These are phyloP conservation scores for Metschnikowia lochheadii DNA, from an alignment of 805 yeast species.

Conservation along the genomic window DNA sequence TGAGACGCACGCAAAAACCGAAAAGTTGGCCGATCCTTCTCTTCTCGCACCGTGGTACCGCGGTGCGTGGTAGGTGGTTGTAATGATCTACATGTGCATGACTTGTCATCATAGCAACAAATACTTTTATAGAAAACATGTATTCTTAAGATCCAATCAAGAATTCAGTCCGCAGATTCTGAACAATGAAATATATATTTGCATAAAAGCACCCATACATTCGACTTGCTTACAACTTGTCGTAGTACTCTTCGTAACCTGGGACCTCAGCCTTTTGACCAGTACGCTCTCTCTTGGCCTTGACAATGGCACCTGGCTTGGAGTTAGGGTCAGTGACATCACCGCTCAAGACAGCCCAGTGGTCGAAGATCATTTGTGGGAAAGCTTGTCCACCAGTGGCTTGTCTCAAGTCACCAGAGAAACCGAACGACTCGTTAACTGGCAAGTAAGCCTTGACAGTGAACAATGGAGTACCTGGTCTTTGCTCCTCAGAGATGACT, in stretches of 20 bases:
- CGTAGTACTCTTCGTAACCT: conserved; percentile 99
- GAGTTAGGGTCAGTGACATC: conserved; percentile 83
- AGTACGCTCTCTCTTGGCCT: conserved; percentile 80
- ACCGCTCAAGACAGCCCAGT: conserved; percentile 89
- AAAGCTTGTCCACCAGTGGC: conserved; percentile 99
- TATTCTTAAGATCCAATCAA: conserved; percentile 11
- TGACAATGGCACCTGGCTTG: conserved; percentile 59
- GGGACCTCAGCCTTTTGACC: conserved; percentile 97
- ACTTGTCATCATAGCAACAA: too few species aligned
- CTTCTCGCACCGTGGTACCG: neutral
- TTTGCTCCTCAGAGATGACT: conserved; percentile 98
- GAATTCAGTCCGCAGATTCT: conserved; percentile 11
- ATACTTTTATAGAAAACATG: conserved; percentile 7
- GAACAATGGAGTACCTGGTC: conserved; percentile 99
- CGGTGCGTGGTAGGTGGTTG: neutral
- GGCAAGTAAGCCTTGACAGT: conserved; percentile 99
- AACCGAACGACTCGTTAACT: conserved; percentile 99
- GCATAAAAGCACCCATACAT: conserved; percentile 6
- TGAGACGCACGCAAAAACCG: neutral
- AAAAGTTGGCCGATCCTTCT: neutral
- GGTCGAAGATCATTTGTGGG: conserved; percentile 99
- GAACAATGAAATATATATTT: conserved; percentile 14
- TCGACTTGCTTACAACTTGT: conserved; percentile 58
- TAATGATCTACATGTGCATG: neutral
- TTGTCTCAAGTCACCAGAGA: conserved; percentile 98